Evolutionary conservation across 2,329 filamentous ascomycete genomes (phyloP), one percentile per base, ranked within the genome.

Genomic region (Herpotrichia juniperi): DNA sequence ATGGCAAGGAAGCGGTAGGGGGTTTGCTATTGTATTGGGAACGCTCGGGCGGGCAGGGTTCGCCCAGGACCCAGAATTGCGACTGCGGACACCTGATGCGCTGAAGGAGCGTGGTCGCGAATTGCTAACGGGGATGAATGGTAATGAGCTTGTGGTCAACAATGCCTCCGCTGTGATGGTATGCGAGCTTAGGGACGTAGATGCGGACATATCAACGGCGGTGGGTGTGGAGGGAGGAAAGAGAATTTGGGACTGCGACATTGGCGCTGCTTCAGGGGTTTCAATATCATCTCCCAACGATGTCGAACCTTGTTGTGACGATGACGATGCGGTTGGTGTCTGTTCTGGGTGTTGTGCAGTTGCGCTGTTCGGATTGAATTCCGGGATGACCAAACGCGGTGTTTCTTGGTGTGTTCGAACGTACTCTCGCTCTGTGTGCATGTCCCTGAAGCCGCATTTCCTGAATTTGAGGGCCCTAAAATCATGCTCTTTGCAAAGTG

Each of bases 401-500:
- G 64, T 61, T 47, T 72, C 66, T 28, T 68, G 67, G 30, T 74
- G 69, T 12, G 64, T 63, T 43, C 69, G 64, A 8, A 72, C 71
- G 50, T 74, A 72, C 21, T 76, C 73, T 11, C 73, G 68, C 62
- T 85, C 83, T 19, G 78, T 69, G 24, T 76, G 72, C 51, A 85
- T 75, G 46, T 84, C 82, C 57, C 80, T 74, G 59, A 79, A 84
- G 16, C 83, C 83, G 61, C 83, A 85, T 43, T 84, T 83, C 31
- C 82, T 75, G 24, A 84, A 73, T 47, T 82, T 81, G 17, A 84
- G 73, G 12, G 78, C 81, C 22, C 82, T 78, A 39, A 85, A 78
- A 57, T 85, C 83, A 63, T 85, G 83, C 59, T 84, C 82, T 59
- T 84, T 83, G 67, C 83, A 85, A 22, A 85, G 71, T 2, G 82